Evolutionary conservation across 257 asterid genomes (phyloP).

Genomic region (Plantago elongata): DNA sequence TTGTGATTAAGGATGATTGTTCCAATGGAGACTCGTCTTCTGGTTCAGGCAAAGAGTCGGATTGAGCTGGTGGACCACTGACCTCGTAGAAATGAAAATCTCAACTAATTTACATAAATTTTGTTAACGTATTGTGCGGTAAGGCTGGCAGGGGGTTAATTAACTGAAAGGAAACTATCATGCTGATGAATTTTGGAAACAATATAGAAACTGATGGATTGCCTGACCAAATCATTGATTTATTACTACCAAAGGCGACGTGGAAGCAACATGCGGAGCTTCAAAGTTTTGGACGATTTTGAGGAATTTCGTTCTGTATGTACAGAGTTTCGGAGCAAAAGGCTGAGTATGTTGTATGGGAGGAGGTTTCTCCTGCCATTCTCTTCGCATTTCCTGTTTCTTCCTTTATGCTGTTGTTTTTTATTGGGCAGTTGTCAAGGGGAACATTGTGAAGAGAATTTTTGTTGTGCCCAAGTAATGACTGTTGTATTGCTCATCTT

Average conservation of each 20-base stretch:
- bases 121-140: slow-evolving; percentile 56
- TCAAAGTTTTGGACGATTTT: slow-evolving; percentile 58
- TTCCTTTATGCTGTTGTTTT: slow-evolving; percentile 29
- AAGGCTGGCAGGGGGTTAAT: slow-evolving; percentile 29
- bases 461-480: slow-evolving; percentile 26
- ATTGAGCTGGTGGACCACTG: slow-evolving; percentile 56
- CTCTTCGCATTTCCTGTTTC: slow-evolving; percentile 32
- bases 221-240: slow-evolving; percentile 36
- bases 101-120: slow-evolving; percentile 36
- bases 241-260: slow-evolving; percentile 23
- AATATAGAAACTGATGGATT: slow-evolving; percentile 26
- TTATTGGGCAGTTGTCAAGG: slow-evolving; percentile 40
- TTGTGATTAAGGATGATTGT: slow-evolving; percentile 43
- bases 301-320: slow-evolving; percentile 31
- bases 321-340: slow-evolving; percentile 35
- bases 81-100: slow-evolving; percentile 43
- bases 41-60: slow-evolving; percentile 62
- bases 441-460: slow-evolving; percentile 15
- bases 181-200: slow-evolving; percentile 29
- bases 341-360: slow-evolving; percentile 25
- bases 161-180: slow-evolving; percentile 16
- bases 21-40: slow-evolving; percentile 51
- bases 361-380: slow-evolving; percentile 32
- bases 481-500: not conserved
- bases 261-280: slow-evolving; percentile 55